Evolutionary conservation across 306 rosid species (phyloP).

Genomic region (Prunus davidiana): DNA sequence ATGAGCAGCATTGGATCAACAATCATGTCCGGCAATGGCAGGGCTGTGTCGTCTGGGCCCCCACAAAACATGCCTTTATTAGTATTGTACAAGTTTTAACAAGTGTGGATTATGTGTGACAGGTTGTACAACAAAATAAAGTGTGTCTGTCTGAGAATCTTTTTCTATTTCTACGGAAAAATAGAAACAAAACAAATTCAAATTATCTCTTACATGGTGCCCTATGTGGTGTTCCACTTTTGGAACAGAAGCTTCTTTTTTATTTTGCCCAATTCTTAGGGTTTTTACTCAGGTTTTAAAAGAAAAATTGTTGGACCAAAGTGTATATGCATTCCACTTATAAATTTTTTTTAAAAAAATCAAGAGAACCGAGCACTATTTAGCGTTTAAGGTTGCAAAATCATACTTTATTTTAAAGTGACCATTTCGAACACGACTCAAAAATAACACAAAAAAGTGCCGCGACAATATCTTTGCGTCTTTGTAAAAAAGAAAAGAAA

Average conservation of each 20-base stretch:
- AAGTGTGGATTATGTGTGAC: constrained; percentile 38
- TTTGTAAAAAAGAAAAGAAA: no score
- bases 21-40: constrained; percentile 10
- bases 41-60: constrained; percentile 8
- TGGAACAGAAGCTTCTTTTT: constrained; percentile 29
- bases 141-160: constrained; percentile 55
- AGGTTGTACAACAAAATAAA: constrained; percentile 44
- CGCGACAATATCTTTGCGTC: no score
- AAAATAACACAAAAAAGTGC: background rate
- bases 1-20: constrained; percentile 17
- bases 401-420: background rate
- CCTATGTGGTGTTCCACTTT: constrained; percentile 11
- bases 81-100: background rate
- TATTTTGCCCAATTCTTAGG: background rate
- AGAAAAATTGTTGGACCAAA: background rate
- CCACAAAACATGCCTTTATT: constrained; percentile 13
- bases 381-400: background rate
- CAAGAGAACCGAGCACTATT: no score
- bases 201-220: constrained; percentile 1
- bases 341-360: no score
- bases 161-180: constrained; percentile 9
- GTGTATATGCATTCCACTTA: background rate
- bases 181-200: constrained; percentile 21
- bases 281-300: background rate
- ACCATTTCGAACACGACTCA: background rate